Base-by-base conservation (phyloP, 1,284 basidiomycete genomes). In the Trichosporon ovoides region DNA sequence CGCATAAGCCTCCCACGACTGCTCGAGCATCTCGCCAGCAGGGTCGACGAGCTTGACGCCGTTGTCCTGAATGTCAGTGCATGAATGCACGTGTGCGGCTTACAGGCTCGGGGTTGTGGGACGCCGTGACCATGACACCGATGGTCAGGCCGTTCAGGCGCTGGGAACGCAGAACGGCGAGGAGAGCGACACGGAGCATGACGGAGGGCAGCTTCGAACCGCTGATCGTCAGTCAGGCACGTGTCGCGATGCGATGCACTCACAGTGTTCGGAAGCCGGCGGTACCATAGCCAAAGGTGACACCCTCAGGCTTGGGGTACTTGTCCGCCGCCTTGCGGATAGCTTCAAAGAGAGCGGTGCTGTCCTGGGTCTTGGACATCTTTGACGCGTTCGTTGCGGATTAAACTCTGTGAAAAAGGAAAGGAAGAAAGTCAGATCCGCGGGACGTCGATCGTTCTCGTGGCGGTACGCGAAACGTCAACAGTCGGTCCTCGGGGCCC, bases 101-200 rank as follows among this genome's bases (percentile, higher is more conserved):
- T 69, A 94, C 93, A 70, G 86, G 83, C 75, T 95, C 95, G 18
- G 95, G 95, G 76, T 99, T 99, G 79, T 99, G 96, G 22, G 92
- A 96, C 4, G 96, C 96, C 36, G 96, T 99, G 70, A 99, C 88
- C 96, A 99, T 98, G 20, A 98, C 88, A 33, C 96, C 96, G 69
- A 98, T 89, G 35, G 87, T 88, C 74, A 88, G 89, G 50, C 96
- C 94, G 72, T 88, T 87, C 37, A 94, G 81, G 65, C 85, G 87
- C 80, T 90, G 95, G 78, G 92, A 96, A 60, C 96, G 81, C 40
- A 99, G 81, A 4, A 84, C 89, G 46, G 95, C 95, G 20, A 99
- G 82, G 38, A 98, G 80, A 7, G 92, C 96, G 11, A 96, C 88
- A 65, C 93, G 84, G 80, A 96, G 97, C 65, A 98, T 82, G 36